phyloP scores from a whole-genome alignment of 768 basidiomycete species.

The Austroboletus eburneus region DNA sequence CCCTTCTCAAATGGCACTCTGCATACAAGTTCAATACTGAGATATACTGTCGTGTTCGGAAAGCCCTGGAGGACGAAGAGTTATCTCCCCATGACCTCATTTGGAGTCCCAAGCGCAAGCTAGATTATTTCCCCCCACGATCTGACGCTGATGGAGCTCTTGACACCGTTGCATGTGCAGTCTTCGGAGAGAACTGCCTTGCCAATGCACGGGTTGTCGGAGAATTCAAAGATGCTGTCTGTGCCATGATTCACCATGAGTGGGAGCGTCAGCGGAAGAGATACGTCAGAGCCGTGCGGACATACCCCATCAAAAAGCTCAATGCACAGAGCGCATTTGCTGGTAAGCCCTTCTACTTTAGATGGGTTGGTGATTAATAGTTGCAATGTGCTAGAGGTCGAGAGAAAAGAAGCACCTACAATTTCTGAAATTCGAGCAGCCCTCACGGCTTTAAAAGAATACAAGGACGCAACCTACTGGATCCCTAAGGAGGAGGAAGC shows the following conservation, averaged over 20 bases:
- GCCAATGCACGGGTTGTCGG: not conserved
- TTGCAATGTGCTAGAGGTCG: not conserved
- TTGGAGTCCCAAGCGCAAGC: not conserved
- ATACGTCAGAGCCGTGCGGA: not conserved
- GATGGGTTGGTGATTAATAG: not conserved
- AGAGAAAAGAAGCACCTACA: conserved; percentile 2
- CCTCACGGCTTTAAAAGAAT: not conserved
- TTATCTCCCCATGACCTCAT: conserved; percentile 3
- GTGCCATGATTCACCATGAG: not conserved
- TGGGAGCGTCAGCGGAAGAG: conserved; percentile 7
- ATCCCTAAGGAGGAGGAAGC: conserved; percentile 5
- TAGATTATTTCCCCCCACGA: conserved; percentile 1
- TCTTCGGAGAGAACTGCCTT: conserved; percentile 8
- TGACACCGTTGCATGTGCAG: conserved; percentile 1
- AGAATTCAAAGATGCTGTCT: conserved; percentile 5
- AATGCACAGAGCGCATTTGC: not conserved
- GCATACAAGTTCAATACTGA: conserved; percentile 1
- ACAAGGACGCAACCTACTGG: conserved; percentile 5
- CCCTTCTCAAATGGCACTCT: conserved; percentile 3
- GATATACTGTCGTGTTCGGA: not conserved
- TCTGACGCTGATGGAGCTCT: conserved; percentile 2
- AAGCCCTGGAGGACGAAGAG: conserved; percentile 1
- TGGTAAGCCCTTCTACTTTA: not conserved
- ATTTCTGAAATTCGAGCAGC: not conserved
- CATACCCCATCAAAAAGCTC: not conserved